Base-by-base conservation (phyloP, 345 rosid species). In the Conringia planisiliqua region DNA sequence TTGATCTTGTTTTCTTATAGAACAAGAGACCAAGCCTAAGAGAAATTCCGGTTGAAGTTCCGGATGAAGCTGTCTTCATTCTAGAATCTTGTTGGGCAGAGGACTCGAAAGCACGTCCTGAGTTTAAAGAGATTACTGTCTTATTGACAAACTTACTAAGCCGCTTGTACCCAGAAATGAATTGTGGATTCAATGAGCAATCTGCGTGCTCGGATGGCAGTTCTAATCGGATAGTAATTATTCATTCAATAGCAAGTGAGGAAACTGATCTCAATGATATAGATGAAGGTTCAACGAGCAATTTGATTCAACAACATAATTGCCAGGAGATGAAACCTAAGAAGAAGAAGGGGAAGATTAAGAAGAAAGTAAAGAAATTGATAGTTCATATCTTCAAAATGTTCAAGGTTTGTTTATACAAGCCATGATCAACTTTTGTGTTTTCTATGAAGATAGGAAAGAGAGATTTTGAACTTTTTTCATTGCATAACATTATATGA, bases 71-170 rank as follows among this genome's bases (percentile, higher is more conserved):
- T 69, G 83, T 14, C 5, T 11, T 74, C 5, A 78, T 90, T 36
- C 47, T 90, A 61, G 72, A 79, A 74, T 80, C 86, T 16, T 88
- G 91, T 50, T 90, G 93, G 93, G 83, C 76, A 42, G 65, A 62
- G 32, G 87, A 90, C 59, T 79, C 93, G 3, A 70, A 62, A 0
- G 11, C n/a, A 12, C 88, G 96, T 2, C 93, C 87, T 0, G 89
- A 86, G 64, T 90, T 90, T 20, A 32, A 42, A 6, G 88, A 86
- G 70, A 84, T 88, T 2, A 77, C 72, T 4, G 59, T 33, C 5
- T 33, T 62, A 61, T 74, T 88, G 3, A 18, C 18, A n/a, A 63
- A 67, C 36, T 66, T 72, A 76, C 57, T 81, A 10, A 33, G 48
- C 4, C 72, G 36, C 2, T 36, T 73, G 3, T 26, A 78, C 60